A percentile compares a stretch with the other conserved stretches of the same genome.
Conservation (phyloP, 768 basidiomycete species). For the Pulveroboletus sp. region DNA sequence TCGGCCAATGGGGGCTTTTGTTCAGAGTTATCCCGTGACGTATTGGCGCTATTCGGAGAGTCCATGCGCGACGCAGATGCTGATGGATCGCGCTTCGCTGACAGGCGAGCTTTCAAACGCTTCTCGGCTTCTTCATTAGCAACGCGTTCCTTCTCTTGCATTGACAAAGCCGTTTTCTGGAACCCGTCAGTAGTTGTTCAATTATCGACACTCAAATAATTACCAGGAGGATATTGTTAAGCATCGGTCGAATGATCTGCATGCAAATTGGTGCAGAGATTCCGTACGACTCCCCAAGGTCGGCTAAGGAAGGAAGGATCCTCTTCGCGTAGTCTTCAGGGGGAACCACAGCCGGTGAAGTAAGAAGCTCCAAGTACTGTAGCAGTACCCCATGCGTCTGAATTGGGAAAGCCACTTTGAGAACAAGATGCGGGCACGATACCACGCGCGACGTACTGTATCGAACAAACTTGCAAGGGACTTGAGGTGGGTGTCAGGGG, state of each 20-base stretch:
- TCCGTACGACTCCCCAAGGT: constrained; percentile 72
- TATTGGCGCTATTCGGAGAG: constrained; percentile 47
- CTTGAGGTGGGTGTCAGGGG: constrained; percentile 75
- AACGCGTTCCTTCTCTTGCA: constrained; percentile 64
- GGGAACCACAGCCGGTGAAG: constrained; percentile 61
- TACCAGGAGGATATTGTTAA: constrained; percentile 61
- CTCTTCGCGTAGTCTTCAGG: constrained; percentile 70
- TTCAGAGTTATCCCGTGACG: constrained; percentile 24
- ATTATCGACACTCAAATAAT: constrained; percentile 17
- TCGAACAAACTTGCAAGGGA: constrained; percentile 86
- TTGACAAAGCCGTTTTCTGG: constrained; percentile 57
- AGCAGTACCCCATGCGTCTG: constrained; percentile 90
- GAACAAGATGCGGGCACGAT: constrained; percentile 14
- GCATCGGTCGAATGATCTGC: constrained; percentile 86
- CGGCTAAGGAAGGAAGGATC: constrained; percentile 69
- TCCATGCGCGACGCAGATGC: constrained; percentile 53
- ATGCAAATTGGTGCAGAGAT: constrained; percentile 86
- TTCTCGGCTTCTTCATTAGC: constrained; percentile 77
- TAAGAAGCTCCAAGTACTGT: constrained; percentile 88
- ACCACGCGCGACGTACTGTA: constrained; percentile 52
- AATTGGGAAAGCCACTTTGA: constrained; percentile 20
- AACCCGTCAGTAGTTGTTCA: constrained; percentile 6
- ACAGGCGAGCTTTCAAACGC: constrained; percentile 71
- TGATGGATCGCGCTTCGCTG: constrained; percentile 69
- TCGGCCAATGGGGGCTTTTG: constrained; percentile 26